phyloP scores from a whole-genome alignment of 2,329 filamentous ascomycete species.

The Fusarium ramigenum region DNA sequence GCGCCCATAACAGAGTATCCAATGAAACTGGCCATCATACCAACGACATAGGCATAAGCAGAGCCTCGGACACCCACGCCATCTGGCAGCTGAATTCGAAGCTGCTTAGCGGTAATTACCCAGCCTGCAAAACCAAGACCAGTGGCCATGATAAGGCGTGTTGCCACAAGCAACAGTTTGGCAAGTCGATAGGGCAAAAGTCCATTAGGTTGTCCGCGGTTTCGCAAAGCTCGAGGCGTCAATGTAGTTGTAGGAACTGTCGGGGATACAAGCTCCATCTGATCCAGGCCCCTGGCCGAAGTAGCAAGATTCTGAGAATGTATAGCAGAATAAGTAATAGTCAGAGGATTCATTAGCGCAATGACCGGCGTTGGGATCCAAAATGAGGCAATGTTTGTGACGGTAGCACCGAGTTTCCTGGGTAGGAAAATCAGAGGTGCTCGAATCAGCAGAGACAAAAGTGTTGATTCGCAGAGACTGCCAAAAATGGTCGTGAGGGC shows the following conservation, averaged over 20 bases:
- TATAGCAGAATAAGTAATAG: slow-evolving; percentile 91
- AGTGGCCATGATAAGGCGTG: slow-evolving; percentile 89
- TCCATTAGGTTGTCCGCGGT: slow-evolving; percentile 57
- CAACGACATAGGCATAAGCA: slow-evolving; percentile 93
- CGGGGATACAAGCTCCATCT: slow-evolving; percentile 82
- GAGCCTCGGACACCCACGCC: slow-evolving; percentile 74
- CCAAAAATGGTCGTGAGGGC: slow-evolving; percentile 88
- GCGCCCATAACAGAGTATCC: slow-evolving; percentile 93
- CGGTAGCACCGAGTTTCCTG: slow-evolving; percentile 68
- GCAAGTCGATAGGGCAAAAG: slow-evolving; percentile 90
- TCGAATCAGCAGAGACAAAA: slow-evolving; percentile 82
- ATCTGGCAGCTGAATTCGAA: slow-evolving; percentile 68
- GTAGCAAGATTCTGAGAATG: slow-evolving; percentile 84
- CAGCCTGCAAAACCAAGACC: slow-evolving; percentile 94
- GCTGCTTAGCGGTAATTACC: slow-evolving; percentile 87
- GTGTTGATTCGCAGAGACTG: slow-evolving; percentile 87
- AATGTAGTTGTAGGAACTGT: slow-evolving; percentile 78
- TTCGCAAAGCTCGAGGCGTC: slow-evolving; percentile 63
- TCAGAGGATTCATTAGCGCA: slow-evolving; percentile 88
- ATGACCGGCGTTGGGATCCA: slow-evolving; percentile 87
- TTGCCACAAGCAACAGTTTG: slow-evolving; percentile 90
- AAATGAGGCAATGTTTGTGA: slow-evolving; percentile 79
- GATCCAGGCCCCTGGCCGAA: slow-evolving; percentile 81
- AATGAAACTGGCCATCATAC: slow-evolving; percentile 90
- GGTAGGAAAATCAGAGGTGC: slow-evolving; percentile 88